phyloP scores from a whole-genome alignment of 2,329 filamentous ascomycete species.

The Diaporthe sp. region DNA sequence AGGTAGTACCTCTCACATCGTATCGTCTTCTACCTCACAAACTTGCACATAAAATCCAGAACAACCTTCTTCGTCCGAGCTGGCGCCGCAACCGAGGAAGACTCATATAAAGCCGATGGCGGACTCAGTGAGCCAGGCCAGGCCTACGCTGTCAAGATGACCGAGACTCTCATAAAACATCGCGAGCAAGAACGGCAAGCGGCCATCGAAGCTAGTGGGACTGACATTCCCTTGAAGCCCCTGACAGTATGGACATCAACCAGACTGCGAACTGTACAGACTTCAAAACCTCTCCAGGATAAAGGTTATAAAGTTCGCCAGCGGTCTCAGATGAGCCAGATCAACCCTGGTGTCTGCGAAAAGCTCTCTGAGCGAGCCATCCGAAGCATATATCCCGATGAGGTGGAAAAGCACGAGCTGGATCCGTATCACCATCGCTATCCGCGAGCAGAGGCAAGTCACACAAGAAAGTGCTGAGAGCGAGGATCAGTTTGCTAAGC shows the following conservation, averaged over 20 bases:
- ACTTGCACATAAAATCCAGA: conserved; percentile 95
- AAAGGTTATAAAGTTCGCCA: conserved; percentile 90
- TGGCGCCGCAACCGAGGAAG: conserved; percentile 84
- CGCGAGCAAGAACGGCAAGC: conserved; percentile 84
- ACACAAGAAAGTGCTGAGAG: neutral
- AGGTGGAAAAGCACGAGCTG: conserved; percentile 91
- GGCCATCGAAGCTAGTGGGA: conserved; percentile 77
- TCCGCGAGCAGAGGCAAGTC: conserved; percentile 86
- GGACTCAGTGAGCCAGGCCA: conserved; percentile 84
- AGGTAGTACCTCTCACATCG: conserved; percentile 86
- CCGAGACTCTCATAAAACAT: conserved; percentile 84
- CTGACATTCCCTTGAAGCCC: conserved; percentile 79
- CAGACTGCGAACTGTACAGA: conserved; percentile 89
- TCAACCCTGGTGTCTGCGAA: conserved; percentile 97
- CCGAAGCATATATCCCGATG: conserved; percentile 85
- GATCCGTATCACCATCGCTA: conserved; percentile 99
- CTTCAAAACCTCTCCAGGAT: conserved; percentile 83
- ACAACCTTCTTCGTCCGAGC: conserved; percentile 93
- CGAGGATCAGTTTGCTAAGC: conserved; percentile 27
- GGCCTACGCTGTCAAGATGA: conserved; percentile 88
- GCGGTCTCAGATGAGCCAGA: conserved; percentile 95
- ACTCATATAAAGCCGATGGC: conserved; percentile 91
- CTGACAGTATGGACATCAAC: conserved; percentile 97
- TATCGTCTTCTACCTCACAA: conserved; percentile 98
- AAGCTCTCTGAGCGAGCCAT: conserved; percentile 90